A percentile compares a stretch with the other conserved stretches of the same genome.
Conservation (phyloP, 2,329 filamentous ascomycete genomes). For the Incumbomyces lentus region DNA sequence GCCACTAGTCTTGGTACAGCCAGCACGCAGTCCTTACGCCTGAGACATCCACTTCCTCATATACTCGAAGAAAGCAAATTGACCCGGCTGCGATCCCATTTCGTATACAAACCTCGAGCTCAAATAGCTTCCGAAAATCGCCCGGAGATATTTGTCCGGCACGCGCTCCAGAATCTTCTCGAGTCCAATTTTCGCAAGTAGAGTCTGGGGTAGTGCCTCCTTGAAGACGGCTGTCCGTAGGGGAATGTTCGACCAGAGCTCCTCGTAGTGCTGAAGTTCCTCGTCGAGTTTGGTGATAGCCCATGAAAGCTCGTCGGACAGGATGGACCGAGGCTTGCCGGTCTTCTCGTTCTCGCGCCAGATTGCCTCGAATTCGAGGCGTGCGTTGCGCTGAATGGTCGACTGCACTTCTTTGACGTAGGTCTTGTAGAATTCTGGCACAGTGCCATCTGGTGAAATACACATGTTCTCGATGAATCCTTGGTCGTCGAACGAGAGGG, state of each 20-base stretch:
- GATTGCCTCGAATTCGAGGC: slow-evolving; percentile 93
- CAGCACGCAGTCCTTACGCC: too few relatives aligned
- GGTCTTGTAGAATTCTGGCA: slow-evolving; percentile 80
- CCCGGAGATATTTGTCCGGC: slow-evolving; percentile 80
- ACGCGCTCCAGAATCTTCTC: slow-evolving; percentile 77
- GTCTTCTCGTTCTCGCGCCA: slow-evolving; percentile 88
- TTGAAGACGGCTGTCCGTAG: slow-evolving; percentile 68
- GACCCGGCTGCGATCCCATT: slow-evolving; percentile 81
- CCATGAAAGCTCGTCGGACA: slow-evolving; percentile 80
- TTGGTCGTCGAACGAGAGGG: slow-evolving; percentile 83
- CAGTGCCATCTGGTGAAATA: slow-evolving; percentile 61
- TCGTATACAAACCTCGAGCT: slow-evolving; percentile 94
- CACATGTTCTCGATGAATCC: slow-evolving; percentile 93
- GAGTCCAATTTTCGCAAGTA: slow-evolving; percentile 82
- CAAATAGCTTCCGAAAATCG: slow-evolving; percentile 93
- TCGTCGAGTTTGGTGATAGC: slow-evolving; percentile 96
- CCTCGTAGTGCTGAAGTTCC: slow-evolving; percentile 75
- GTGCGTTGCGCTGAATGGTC: slow-evolving; percentile 82
- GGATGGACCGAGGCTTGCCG: slow-evolving; percentile 66
- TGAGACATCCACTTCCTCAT: slow-evolving; percentile 17
- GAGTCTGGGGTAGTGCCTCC: slow-evolving; percentile 74
- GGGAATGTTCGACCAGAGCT: slow-evolving; percentile 75
- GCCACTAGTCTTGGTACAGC: too few relatives aligned
- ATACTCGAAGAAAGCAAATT: slow-evolving; percentile 98
- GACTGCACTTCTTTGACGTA: slow-evolving; percentile 89